Percentiles rank a stretch among this genome's conserved stretches.
phyloP scores from a whole-genome alignment of 345 rosid species.

The Salix viminalis region DNA sequence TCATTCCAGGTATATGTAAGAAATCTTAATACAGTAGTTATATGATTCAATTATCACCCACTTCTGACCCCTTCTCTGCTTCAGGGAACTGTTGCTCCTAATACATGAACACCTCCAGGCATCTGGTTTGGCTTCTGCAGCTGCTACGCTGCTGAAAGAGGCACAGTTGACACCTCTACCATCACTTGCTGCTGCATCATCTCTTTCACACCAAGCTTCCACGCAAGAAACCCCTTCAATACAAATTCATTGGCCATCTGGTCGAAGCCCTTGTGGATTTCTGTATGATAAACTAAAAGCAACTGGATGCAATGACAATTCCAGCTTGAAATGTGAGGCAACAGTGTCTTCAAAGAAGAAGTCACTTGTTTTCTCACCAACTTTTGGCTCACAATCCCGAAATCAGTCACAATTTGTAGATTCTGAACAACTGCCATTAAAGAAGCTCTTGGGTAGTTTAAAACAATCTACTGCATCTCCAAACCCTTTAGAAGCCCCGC shows the following conservation, averaged over 20 bases:
- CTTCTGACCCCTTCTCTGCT: background rate
- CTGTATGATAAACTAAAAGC: slow-evolving; percentile 45
- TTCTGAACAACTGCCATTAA: slow-evolving; percentile 34
- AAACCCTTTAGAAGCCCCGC: slow-evolving; percentile 35
- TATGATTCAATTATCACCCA: background rate
- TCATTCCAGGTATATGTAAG: slow-evolving; percentile 51
- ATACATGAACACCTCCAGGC: slow-evolving; percentile 97
- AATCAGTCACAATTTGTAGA: slow-evolving; percentile 47
- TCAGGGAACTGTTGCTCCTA: slow-evolving; percentile 29
- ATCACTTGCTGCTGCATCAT: slow-evolving; percentile 58
- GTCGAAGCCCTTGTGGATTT: slow-evolving; percentile 68
- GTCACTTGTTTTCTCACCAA: slow-evolving; percentile 66
- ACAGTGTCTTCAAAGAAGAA: slow-evolving; percentile 65
- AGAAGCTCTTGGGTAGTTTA: slow-evolving; percentile 33
- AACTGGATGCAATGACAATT: slow-evolving; percentile 41
- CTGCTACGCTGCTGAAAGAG: slow-evolving; percentile 70
- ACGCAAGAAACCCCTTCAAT: slow-evolving; percentile 52
- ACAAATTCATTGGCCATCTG: slow-evolving; percentile 85
- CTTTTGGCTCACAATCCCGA: slow-evolving; percentile 51
- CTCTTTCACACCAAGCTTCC: slow-evolving; percentile 50
- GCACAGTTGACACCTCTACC: slow-evolving; percentile 87
- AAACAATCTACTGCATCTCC: slow-evolving; percentile 34
- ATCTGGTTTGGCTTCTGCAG: slow-evolving; percentile 69
- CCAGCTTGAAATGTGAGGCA: slow-evolving; percentile 40
- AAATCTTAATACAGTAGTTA: background rate